phyloP scores from a whole-genome alignment of 2,329 filamentous ascomycete genomes.

The Aspergillus transmontanensis region DNA sequence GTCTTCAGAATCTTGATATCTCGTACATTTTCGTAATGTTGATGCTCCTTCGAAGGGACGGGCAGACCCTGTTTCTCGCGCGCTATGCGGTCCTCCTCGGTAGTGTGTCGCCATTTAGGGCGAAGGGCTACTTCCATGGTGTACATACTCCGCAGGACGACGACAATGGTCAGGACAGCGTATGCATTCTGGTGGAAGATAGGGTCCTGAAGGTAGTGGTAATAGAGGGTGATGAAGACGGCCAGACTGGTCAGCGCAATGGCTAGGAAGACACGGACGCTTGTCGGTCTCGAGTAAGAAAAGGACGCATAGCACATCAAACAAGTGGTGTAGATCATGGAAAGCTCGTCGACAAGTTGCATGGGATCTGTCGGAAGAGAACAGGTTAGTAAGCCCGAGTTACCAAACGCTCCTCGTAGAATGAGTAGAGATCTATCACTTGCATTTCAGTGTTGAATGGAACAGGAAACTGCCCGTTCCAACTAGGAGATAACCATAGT shows the following conservation, averaged over 20 bases:
- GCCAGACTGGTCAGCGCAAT: conserved; percentile 58
- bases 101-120: conserved; percentile 57
- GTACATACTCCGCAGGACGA: conserved; percentile 74
- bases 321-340: conserved; percentile 73
- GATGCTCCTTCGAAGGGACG: conserved; percentile 46
- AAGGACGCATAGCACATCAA: conserved; percentile 75
- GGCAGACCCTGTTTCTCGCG: conserved; percentile 39
- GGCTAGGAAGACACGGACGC: conserved; percentile 58
- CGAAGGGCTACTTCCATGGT: conserved; percentile 72
- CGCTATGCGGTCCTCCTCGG: conserved; percentile 48
- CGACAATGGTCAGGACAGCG: conserved; percentile 68
- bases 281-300: conserved; percentile 63
- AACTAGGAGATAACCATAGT: conserved; percentile 63
- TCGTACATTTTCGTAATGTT: conserved; percentile 55
- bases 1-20: conserved; percentile 61
- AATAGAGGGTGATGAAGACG: conserved; percentile 75
- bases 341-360: conserved; percentile 71
- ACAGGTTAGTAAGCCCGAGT: conserved; percentile 21
- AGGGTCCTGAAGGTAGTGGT: conserved; percentile 80
- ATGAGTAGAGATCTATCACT: conserved; percentile 20
- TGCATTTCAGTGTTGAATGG: conserved; percentile 65
- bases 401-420: background rate
- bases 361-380: conserved; percentile 58
- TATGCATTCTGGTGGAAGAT: conserved; percentile 82
- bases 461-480: conserved; percentile 65